phyloP scores from a whole-genome alignment of 176 grass and related monocot species.

The Aegilops umbellulata region DNA sequence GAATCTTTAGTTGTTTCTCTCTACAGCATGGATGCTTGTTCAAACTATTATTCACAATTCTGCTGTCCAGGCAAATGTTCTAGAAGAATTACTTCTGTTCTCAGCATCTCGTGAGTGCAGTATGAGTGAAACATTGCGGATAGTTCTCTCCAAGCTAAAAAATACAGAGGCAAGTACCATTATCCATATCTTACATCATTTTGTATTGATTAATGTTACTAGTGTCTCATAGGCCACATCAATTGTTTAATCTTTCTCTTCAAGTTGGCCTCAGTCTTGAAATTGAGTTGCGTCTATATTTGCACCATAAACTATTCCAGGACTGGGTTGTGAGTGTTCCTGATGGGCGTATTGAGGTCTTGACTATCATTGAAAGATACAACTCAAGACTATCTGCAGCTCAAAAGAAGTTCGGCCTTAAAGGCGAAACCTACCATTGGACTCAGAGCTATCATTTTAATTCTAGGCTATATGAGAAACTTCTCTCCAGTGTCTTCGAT shows the following conservation, averaged over 20 bases:
- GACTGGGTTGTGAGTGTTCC: slow-evolving; percentile 69
- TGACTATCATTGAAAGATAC: slow-evolving; percentile 76
- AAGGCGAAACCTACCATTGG: slow-evolving; percentile 67
- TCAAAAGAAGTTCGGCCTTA: slow-evolving; percentile 57
- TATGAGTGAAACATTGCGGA: slow-evolving; percentile 49
- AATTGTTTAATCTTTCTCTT: slow-evolving; percentile 5
- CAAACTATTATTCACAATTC: slow-evolving; percentile 36
- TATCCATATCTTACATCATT: slow-evolving; percentile 25
- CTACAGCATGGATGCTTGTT: neutral
- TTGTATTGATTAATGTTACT: slow-evolving; percentile 17
- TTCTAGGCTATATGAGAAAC: slow-evolving; percentile 80
- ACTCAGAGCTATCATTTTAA: slow-evolving; percentile 75
- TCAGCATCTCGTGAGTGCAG: slow-evolving; percentile 43
- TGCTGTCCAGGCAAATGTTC: slow-evolving; percentile 67
- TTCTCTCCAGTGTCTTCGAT: slow-evolving; percentile 89
- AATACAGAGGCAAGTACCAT: slow-evolving; percentile 58
- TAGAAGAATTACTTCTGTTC: slow-evolving; percentile 77
- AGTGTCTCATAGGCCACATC: neutral
- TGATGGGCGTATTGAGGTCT: slow-evolving; percentile 58
- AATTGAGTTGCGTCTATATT: slow-evolving; percentile 21
- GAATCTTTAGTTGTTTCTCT: slow-evolving; percentile 15
- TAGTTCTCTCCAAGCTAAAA: slow-evolving; percentile 75
- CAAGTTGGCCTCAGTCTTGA: neutral
- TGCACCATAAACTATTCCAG: slow-evolving; percentile 41
- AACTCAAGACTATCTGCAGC: slow-evolving; percentile 45